phyloP scores from a whole-genome alignment of 2,329 filamentous ascomycete species.

The Hymenoscyphus salicellus region DNA sequence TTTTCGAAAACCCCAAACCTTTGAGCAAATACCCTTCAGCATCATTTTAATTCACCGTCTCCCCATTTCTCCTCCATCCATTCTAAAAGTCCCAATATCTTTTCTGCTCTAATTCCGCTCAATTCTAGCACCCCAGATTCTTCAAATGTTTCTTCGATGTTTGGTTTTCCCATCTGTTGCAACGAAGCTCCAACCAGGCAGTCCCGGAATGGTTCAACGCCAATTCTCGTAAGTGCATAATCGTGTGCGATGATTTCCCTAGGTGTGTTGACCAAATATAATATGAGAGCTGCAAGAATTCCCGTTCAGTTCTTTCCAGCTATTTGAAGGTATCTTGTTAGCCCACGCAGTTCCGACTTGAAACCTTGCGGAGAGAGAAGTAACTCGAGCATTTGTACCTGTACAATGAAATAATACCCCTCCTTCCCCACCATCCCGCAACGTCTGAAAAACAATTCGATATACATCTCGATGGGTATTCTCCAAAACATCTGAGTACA shows the following conservation, averaged over 20 bases:
- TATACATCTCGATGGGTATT: conserved; percentile 33
- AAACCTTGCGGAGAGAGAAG: not conserved
- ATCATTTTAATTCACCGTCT: not conserved
- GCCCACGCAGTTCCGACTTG: not conserved
- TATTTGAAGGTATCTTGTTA: conserved; percentile 25
- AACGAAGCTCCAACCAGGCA: conserved; percentile 45
- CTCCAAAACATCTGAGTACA: not conserved
- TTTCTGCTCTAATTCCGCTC: conserved; percentile 42
- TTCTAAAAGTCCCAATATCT: conserved; percentile 47
- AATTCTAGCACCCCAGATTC: conserved; percentile 51
- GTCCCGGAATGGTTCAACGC: conserved; percentile 50
- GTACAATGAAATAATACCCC: conserved; percentile 52
- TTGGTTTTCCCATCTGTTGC: conserved; percentile 27
- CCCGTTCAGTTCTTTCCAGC: conserved; percentile 56
- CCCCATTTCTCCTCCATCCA: not conserved
- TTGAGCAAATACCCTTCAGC: not conserved
- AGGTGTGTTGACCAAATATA: conserved; percentile 48
- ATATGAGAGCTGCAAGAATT: conserved; percentile 49
- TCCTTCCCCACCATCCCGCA: conserved; percentile 44
- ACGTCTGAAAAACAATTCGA: conserved; percentile 46
- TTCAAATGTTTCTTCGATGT: conserved; percentile 31
- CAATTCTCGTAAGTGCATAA: conserved; percentile 54
- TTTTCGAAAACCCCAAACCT: not conserved
- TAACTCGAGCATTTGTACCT: not conserved
- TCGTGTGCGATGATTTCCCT: conserved; percentile 45